Conservation (phyloP, 2,329 filamentous ascomycete species). For the Cercospora canescens region DNA sequence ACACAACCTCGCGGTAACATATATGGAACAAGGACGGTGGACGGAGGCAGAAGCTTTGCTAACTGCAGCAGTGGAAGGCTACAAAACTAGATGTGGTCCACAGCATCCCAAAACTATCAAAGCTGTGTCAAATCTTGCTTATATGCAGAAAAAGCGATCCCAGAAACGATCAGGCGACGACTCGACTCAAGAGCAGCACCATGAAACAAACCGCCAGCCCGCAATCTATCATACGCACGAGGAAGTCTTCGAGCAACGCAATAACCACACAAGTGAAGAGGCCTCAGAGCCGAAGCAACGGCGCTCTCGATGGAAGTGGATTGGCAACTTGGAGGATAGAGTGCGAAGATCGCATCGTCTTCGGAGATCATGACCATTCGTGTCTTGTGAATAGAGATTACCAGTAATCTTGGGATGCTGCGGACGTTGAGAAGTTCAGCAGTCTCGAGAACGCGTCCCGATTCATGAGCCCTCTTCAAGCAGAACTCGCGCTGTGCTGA, state of each 20-base stretch:
- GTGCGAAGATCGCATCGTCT: neutral
- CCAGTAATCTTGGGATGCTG: neutral
- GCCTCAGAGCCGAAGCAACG: neutral
- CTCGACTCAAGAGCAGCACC: neutral
- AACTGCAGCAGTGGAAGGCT: neutral
- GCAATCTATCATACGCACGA: no score
- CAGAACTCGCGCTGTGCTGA: no score
- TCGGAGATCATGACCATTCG: neutral
- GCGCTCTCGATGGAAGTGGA: neutral
- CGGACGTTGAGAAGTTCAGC: no score
- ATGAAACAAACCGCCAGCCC: no score
- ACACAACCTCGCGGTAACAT: neutral
- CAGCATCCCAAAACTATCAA: neutral
- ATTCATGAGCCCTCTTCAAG: no score
- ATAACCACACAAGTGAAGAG: no score
- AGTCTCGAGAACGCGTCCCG: no score
- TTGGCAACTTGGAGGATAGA: neutral
- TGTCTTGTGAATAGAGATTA: neutral
- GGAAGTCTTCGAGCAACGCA: no score
- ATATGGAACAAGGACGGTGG: neutral
- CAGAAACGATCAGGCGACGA: neutral
- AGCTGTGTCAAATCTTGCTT: neutral
- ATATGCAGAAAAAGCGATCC: neutral
- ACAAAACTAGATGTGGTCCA: neutral
- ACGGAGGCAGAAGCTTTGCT: neutral